phyloP scores from a whole-genome alignment of 306 rosid species.

The Sechiopsis laciniata region DNA sequence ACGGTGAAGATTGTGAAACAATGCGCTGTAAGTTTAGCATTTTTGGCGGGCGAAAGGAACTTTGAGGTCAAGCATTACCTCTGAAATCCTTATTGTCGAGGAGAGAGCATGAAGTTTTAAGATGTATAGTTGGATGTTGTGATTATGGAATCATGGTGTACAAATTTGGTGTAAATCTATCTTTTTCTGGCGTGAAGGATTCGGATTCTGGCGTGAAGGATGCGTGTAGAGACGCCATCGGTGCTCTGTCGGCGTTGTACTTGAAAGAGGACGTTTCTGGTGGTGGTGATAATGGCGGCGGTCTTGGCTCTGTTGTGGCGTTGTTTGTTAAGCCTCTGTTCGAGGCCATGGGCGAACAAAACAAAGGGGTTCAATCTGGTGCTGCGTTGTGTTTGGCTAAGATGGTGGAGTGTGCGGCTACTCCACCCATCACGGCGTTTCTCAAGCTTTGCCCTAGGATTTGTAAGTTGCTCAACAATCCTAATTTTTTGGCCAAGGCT shows the following conservation, averaged over 20 bases:
- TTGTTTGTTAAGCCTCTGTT: constrained; percentile 83
- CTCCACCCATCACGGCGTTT: constrained; percentile 51
- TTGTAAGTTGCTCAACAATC: constrained; percentile 69
- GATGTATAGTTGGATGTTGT: not conserved
- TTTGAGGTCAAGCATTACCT: not conserved
- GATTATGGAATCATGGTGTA: not conserved
- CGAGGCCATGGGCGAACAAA: constrained; percentile 95
- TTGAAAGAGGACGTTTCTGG: constrained; percentile 32
- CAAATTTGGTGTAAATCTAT: too few relatives aligned
- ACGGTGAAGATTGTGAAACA: constrained; percentile 23
- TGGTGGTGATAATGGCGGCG: constrained; percentile 33
- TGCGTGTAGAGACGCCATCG: constrained; percentile 78
- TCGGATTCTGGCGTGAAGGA: constrained; percentile 65
- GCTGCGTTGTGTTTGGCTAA: constrained; percentile 86
- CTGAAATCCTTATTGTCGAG: not conserved
- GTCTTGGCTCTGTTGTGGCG: constrained; percentile 47
- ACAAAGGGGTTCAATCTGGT: constrained; percentile 73
- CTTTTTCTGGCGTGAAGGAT: too few relatives aligned
- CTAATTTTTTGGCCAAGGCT: constrained; percentile 74
- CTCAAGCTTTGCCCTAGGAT: constrained; percentile 94
- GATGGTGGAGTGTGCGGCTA: constrained; percentile 62
- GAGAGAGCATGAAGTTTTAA: not conserved
- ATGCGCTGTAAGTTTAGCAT: not conserved
- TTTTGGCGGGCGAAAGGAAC: not conserved
- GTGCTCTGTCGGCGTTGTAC: constrained; percentile 50